Conservation (phyloP, 2,329 filamentous ascomycete species). For the Aspergillus pseudonomiae region DNA sequence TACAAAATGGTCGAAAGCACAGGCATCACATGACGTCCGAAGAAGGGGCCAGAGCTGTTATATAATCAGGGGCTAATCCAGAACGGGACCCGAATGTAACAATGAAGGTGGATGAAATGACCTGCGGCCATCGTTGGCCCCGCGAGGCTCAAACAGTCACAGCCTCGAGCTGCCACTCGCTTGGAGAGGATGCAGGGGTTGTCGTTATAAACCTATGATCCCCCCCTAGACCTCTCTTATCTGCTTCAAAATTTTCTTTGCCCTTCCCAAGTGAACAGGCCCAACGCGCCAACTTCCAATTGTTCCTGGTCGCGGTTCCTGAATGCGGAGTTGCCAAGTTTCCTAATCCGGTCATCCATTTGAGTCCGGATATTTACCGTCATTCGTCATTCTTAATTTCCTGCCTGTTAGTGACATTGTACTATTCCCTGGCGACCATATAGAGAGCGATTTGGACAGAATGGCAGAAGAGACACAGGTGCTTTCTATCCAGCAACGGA, state of each 20-base stretch:
- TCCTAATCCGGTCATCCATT: slow-evolving; percentile 14
- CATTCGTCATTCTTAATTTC: not conserved
- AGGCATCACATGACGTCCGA: not conserved
- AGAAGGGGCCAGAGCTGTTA: not conserved
- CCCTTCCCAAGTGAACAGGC: not conserved
- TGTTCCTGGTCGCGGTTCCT: slow-evolving; percentile 4
- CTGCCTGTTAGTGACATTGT: not conserved
- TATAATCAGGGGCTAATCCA: not conserved
- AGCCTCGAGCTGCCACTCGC: not conserved
- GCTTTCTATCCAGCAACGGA: slow-evolving; percentile 50
- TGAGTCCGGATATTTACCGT: slow-evolving; percentile 6
- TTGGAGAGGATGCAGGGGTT: not conserved
- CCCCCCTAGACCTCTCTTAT: not conserved
- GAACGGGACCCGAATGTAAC: not conserved
- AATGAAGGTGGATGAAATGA: not conserved
- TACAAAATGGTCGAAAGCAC: not conserved
- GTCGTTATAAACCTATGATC: not conserved
- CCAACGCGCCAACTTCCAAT: not conserved
- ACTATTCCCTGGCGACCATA: not conserved
- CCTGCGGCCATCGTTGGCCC: not conserved
- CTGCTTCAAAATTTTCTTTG: not conserved
- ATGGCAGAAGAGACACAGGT: slow-evolving; percentile 49
- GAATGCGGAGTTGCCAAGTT: slow-evolving; percentile 16
- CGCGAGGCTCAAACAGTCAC: slow-evolving; percentile 3
- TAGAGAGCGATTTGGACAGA: not conserved